These are phyloP conservation scores for Lasiodiplodia sp. DNA, from an alignment of 2,329 filamentous ascomycete species.

Conservation along the genomic window DNA sequence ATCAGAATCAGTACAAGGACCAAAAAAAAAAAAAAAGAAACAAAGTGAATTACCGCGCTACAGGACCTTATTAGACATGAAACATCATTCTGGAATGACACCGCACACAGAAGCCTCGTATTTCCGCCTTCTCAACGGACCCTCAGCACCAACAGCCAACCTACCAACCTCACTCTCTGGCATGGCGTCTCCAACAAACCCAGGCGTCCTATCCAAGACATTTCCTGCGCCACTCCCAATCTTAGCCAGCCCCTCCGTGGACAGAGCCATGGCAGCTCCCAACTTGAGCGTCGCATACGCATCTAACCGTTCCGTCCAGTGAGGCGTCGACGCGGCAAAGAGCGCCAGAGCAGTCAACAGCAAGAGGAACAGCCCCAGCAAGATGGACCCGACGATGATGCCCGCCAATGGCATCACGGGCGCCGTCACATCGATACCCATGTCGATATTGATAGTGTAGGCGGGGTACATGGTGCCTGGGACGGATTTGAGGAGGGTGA, in stretches of 20 bases:
- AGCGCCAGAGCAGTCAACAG: neutral
- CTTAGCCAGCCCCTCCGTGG: neutral
- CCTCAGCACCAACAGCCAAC: neutral
- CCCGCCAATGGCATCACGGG: slow-evolving; percentile 1
- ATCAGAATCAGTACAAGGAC: too few species aligned
- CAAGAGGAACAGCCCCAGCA: neutral
- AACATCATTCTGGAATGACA: neutral
- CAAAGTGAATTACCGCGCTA: too few species aligned
- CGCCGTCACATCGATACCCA: neutral
- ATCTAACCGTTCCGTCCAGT: slow-evolving; percentile 5
- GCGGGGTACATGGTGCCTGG: too few species aligned
- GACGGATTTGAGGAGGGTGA: neutral
- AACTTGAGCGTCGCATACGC: neutral
- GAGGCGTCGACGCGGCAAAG: neutral
- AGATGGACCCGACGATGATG: neutral
- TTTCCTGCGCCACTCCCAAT: neutral
- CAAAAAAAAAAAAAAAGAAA: too few species aligned
- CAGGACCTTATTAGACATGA: neutral
- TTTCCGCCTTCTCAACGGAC: neutral
- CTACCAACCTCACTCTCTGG: neutral
- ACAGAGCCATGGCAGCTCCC: neutral
- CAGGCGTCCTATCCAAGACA: neutral
- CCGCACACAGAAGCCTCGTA: neutral
- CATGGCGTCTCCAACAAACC: neutral
- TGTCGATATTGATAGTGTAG: neutral